phyloP scores from a whole-genome alignment of 2,329 filamentous ascomycete genomes.

The Microdochium paspali region DNA sequence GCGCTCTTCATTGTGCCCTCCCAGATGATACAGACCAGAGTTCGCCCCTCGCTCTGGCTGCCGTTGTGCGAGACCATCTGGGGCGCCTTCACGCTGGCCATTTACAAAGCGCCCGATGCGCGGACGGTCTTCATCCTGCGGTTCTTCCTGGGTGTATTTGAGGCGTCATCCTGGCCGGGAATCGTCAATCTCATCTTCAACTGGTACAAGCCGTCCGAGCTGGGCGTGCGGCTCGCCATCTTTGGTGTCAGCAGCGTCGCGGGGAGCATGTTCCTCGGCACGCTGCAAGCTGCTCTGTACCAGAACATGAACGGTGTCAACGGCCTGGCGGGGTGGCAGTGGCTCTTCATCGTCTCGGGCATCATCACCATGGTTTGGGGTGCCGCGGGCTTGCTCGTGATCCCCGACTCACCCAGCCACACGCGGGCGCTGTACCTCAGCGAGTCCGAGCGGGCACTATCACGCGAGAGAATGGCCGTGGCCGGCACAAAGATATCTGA shows the following conservation, averaged over 20 bases:
- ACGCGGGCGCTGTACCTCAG: conserved; percentile 25
- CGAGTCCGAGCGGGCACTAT: conserved; percentile 6
- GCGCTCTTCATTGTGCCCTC: conserved; percentile 24
- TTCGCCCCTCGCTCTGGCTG: conserved; percentile 23
- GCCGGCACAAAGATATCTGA: conserved; percentile 8
- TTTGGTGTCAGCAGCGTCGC: conserved; percentile 18
- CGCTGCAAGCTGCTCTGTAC: conserved; percentile 14
- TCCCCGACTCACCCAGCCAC: conserved; percentile 28
- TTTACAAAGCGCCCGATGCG: conserved; percentile 18
- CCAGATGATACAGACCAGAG: conserved; percentile 24
- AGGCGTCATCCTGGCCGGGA: conserved; percentile 29
- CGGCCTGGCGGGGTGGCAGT: conserved; percentile 3
- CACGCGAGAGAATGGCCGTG: conserved; percentile 7
- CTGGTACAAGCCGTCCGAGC: conserved; percentile 9
- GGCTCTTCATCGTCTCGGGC: conserved; percentile 17
- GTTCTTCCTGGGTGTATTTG: conserved; percentile 27
- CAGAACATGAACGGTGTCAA: conserved; percentile 10
- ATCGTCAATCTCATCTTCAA: conserved; percentile 31
- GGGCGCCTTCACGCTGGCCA: conserved; percentile 21
- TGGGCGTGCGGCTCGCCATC: conserved; percentile 18
- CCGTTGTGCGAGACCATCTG: conserved; percentile 21
- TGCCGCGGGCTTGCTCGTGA: conserved; percentile 34
- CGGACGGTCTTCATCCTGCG: conserved; percentile 26
- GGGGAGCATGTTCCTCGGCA: conserved; percentile 20
- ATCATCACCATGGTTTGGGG: conserved; percentile 43